These are phyloP conservation scores for Podaxis mareebaensis DNA, from an alignment of 768 basidiomycete species.

Conservation along the genomic window DNA sequence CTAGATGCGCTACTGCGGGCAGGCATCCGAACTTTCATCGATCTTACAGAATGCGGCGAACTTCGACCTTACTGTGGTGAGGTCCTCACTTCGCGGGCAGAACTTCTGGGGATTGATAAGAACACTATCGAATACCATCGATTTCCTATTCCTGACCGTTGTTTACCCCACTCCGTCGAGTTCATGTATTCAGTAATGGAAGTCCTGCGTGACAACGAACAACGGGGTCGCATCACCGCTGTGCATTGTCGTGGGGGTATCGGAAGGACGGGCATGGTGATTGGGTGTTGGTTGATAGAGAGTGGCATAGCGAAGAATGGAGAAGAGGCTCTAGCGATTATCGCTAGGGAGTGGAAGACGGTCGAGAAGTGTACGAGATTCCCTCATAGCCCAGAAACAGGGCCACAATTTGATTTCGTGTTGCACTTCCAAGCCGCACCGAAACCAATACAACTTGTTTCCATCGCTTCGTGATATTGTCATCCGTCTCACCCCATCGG, in stretches of 20 bases:
- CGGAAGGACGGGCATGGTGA: conserved; percentile 63
- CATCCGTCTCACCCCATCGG: neutral
- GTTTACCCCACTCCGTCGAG: conserved; percentile 57
- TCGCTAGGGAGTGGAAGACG: conserved; percentile 69
- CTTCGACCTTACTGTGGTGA: conserved; percentile 60
- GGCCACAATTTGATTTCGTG: conserved; percentile 77
- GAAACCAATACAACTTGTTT: conserved; percentile 10
- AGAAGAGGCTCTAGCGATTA: conserved; percentile 61
- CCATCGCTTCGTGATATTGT: neutral
- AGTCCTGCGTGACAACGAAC: conserved; percentile 60
- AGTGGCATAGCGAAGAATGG: conserved; percentile 62
- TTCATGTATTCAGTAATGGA: conserved; percentile 61
- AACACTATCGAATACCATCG: conserved; percentile 69
- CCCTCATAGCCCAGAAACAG: conserved; percentile 79
- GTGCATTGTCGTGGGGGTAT: conserved; percentile 84
- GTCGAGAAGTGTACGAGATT: conserved; percentile 79
- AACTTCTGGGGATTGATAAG: conserved; percentile 54
- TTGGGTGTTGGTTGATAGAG: conserved; percentile 78
- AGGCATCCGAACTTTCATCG: conserved; percentile 80
- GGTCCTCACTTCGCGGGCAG: conserved; percentile 52
- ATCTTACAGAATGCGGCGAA: conserved; percentile 82
- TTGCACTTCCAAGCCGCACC: conserved; percentile 46
- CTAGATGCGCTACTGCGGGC: conserved; percentile 71
- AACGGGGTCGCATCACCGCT: conserved; percentile 59
- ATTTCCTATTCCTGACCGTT: conserved; percentile 77